phyloP scores from a whole-genome alignment of 306 rosid species.

The Pterocarpus macrocarpus region DNA sequence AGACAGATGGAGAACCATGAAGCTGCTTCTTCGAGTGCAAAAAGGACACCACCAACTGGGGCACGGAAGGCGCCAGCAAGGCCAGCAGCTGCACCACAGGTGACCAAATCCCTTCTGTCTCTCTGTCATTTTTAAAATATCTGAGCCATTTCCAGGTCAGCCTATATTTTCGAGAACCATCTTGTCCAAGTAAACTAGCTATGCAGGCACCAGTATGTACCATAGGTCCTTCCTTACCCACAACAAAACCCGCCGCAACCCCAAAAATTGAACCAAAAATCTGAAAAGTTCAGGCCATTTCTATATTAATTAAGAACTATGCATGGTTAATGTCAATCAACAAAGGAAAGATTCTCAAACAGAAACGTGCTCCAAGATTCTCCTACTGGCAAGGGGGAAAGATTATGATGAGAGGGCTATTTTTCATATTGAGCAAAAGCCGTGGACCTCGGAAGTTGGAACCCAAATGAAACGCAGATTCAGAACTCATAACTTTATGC shows the following conservation, averaged over 20 bases:
- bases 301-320: not conserved
- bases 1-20: constrained; percentile 58
- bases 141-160: constrained; percentile 82
- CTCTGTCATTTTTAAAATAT: constrained; percentile 80
- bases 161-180: constrained; percentile 75
- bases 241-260: constrained; percentile 82
- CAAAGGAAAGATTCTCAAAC: not conserved
- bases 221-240: constrained; percentile 94
- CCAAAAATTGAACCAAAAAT: constrained; percentile 82
- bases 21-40: constrained; percentile 92
- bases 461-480: too few relatives aligned
- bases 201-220: constrained; percentile 90
- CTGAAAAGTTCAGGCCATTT: constrained; percentile 55
- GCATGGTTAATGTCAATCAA: not conserved
- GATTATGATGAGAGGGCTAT: too few relatives aligned
- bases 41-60: constrained; percentile 92
- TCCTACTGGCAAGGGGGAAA: too few relatives aligned
- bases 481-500: too few relatives aligned
- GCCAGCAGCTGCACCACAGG: constrained; percentile 93
- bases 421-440: too few relatives aligned
- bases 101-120: constrained; percentile 84
- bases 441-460: too few relatives aligned
- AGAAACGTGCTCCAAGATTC: not conserved
- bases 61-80: constrained; percentile 93
- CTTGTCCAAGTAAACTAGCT: constrained; percentile 81